Evolutionary conservation across 805 yeast species (phyloP), one percentile per base, ranked within the genome.

Genomic region (Lipomyces spencermartinsiae): DNA sequence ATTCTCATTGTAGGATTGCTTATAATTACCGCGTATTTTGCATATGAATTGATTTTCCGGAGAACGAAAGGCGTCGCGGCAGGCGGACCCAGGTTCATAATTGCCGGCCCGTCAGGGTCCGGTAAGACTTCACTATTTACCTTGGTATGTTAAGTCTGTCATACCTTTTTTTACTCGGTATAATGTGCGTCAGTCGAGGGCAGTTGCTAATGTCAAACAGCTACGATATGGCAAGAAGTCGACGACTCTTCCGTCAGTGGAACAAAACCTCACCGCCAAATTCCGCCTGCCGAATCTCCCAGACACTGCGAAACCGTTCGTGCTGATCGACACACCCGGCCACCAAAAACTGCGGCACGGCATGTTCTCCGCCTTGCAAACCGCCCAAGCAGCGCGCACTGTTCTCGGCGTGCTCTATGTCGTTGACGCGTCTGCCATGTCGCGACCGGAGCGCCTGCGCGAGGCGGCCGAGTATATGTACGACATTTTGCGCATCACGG

Each of bases 301-400:
- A 3, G 76, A 69, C 8, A 80, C 70, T 59, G 79, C 75, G 73
- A 82, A 77, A 66, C 78, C 74, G 65, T 84, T 80, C 74, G 86
- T 83, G 69, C 77, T 93, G 53, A 83, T 89, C 62, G 98, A 94
- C 75, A 87, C 87, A 70, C 99, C 99, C 1, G 97, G 98, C n/a
- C 93, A 90, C 79, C 80, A 85, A 64, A 92, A 92, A 78, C 85
- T 93, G 72, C 85, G 85, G 63, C 85, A 86, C 66, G 80, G 88
- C 61, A 80, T 87, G 43, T 71, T 81, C 67, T 83, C 63, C 84
- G 85, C 65, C 80, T 84, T 71, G 75, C 87, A 58, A 80, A 81
- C 65, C 78, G 71, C 19, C 79, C 84, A 58, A 65, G 78, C 25
- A 66, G 71, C 72, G 10, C 68, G 77, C 22, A 79, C 85, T 19